These are phyloP conservation scores for Aspergillus brasiliensis DNA, from an alignment of 2,329 filamentous ascomycete species.

Conservation along the genomic window DNA sequence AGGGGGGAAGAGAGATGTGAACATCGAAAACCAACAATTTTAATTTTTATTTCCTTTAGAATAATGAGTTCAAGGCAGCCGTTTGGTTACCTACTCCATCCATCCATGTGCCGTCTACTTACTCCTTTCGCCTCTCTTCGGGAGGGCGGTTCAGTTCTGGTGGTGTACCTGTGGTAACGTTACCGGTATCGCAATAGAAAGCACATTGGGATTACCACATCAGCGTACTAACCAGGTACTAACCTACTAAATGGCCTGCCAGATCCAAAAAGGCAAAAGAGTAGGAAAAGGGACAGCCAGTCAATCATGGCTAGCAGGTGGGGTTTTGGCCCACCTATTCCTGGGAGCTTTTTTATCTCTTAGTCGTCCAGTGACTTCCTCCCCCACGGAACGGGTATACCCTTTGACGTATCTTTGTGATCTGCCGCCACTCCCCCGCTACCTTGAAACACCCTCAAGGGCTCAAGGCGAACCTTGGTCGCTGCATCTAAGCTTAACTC, in stretches of 20 bases:
- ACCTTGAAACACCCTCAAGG: conserved; percentile 33
- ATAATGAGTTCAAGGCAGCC: background rate
- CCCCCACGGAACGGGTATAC: conserved; percentile 34
- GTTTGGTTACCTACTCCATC: no score
- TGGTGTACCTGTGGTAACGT: background rate
- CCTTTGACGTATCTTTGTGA: conserved; percentile 37
- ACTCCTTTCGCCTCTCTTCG: background rate
- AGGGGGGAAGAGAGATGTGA: background rate
- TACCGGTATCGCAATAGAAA: background rate
- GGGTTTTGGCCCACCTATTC: conserved; percentile 13
- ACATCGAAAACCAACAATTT: no score
- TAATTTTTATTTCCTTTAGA: background rate
- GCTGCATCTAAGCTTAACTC: conserved; percentile 31
- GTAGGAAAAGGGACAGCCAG: conserved; percentile 10
- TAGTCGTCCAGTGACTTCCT: conserved; percentile 14
- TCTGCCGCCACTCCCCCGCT: conserved; percentile 34
- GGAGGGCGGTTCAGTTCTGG: background rate
- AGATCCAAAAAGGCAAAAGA: conserved; percentile 7
- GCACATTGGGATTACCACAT: background rate
- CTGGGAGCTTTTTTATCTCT: conserved; percentile 18
- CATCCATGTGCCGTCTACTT: background rate
- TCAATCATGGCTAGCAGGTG: conserved; percentile 13
- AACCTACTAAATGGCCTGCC: background rate
- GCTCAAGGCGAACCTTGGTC: conserved; percentile 35
- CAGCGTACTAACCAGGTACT: conserved; percentile 2